Percentiles rank a stretch among this genome's conserved stretches.
Evolutionary conservation across 1,284 basidiomycete genomes (phyloP).

Genomic region (Wolfiporia cocos): DNA sequence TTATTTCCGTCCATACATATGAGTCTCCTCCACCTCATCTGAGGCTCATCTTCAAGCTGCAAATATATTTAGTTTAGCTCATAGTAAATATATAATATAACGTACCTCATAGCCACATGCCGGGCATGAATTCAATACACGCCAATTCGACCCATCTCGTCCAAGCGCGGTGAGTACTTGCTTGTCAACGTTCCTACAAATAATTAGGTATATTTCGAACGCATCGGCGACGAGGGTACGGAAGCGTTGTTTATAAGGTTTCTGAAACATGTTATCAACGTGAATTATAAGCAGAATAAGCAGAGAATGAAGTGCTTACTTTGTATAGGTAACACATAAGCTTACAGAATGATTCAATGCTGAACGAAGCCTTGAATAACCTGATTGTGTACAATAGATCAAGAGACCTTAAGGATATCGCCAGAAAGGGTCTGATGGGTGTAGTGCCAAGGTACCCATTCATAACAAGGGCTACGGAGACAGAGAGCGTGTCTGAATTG

Average conservation of each 20-base stretch:
- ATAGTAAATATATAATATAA: too few species aligned
- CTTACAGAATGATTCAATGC: constrained; percentile 20
- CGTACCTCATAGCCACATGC: constrained; percentile 19
- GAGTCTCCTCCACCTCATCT: constrained; percentile 15
- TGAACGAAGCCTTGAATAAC: constrained; percentile 22
- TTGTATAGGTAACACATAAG: constrained; percentile 7
- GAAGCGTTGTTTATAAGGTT: constrained; percentile 8
- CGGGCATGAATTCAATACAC: constrained; percentile 23
- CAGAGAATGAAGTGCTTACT: too few species aligned
- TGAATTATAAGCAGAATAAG: too few species aligned
- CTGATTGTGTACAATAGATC: constrained; percentile 22
- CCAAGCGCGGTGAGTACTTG: constrained; percentile 16
- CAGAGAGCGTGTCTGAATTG: neutral
- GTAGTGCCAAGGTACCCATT: neutral
- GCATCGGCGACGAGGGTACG: constrained; percentile 17
- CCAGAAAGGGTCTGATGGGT: neutral
- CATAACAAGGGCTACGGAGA: neutral
- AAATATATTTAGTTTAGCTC: too few species aligned
- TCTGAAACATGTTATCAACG: too few species aligned
- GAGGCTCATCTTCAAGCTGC: constrained; percentile 21
- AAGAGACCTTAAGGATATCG: constrained; percentile 15
- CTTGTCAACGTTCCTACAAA: constrained; percentile 12
- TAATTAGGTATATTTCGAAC: constrained; percentile 26
- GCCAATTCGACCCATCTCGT: constrained; percentile 20
- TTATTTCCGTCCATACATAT: constrained; percentile 29